Conservation (phyloP, 2,329 filamentous ascomycete species). For the Ascochyta fabae region DNA sequence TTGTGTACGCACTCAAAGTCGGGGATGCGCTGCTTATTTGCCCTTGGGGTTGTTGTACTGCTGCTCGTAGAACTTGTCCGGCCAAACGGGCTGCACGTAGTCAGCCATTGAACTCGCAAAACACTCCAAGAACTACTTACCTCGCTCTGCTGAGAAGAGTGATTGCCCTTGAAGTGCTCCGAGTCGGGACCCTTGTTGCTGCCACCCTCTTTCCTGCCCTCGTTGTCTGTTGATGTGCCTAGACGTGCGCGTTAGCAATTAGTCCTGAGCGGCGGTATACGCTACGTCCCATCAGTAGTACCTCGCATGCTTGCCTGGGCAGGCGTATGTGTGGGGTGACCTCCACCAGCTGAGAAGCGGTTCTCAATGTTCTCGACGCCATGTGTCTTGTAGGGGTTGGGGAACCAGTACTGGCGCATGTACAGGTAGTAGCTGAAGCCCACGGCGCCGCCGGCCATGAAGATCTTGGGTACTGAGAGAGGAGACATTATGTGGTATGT, state of each 20-base stretch:
- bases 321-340: conserved; percentile 40
- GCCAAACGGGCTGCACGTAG: conserved; percentile 31
- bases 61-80: conserved; percentile 42
- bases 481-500: conserved; percentile 34
- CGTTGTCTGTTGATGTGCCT: conserved; percentile 34
- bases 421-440: conserved; percentile 47
- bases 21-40: conserved; percentile 30
- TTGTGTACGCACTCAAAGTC: background rate
- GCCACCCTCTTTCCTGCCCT: conserved; percentile 31
- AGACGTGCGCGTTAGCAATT: background rate
- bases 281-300: conserved; percentile 21
- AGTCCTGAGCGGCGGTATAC: background rate
- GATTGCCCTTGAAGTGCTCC: conserved; percentile 36
- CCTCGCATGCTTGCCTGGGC: conserved; percentile 36
- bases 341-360: conserved; percentile 43
- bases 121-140: conserved; percentile 18
- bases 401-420: conserved; percentile 49
- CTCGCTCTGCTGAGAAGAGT: conserved; percentile 34
- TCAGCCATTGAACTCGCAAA: background rate
- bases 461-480: conserved; percentile 46
- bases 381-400: conserved; percentile 47
- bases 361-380: conserved; percentile 45
- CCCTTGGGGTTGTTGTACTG: conserved; percentile 43
- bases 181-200: conserved; percentile 37
- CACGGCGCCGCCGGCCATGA: conserved; percentile 45